Percentiles rank a stretch among this genome's conserved stretches.
phyloP scores from a whole-genome alignment of 345 rosid genomes.

The Lenwebbia sp. region DNA sequence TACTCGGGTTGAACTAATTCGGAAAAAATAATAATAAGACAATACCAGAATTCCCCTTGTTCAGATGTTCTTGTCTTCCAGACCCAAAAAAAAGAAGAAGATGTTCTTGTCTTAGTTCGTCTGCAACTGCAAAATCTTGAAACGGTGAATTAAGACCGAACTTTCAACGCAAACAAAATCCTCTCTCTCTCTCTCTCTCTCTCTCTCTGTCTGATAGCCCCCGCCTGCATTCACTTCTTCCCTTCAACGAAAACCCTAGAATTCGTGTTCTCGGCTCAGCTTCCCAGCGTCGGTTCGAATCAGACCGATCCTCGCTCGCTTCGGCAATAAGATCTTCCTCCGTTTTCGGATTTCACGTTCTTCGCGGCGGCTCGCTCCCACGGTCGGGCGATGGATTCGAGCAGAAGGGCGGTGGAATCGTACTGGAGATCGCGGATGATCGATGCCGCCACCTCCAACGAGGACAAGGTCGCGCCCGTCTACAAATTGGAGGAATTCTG shows the following conservation, averaged over 20 bases:
- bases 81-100: too few relatives aligned
- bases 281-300: neutral
- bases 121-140: neutral
- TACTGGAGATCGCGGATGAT: conserved; percentile 95
- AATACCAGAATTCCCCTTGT: neutral
- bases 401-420: conserved; percentile 98
- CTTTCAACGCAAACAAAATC: neutral
- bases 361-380: neutral
- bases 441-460: conserved; percentile 82
- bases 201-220: neutral
- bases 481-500: conserved; percentile 93
- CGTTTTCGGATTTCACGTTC: neutral
- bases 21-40: neutral
- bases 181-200: neutral
- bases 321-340: neutral
- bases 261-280: neutral
- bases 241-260: neutral
- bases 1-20: neutral
- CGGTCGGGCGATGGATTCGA: conserved; percentile 69
- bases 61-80: neutral
- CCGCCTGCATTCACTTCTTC: neutral
- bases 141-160: neutral
- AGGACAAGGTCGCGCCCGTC: conserved; percentile 92
- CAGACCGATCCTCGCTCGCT: neutral
- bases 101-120: neutral